Base-by-base conservation (phyloP, 2,329 filamentous ascomycete species). In the Mycogone perniciosa region DNA sequence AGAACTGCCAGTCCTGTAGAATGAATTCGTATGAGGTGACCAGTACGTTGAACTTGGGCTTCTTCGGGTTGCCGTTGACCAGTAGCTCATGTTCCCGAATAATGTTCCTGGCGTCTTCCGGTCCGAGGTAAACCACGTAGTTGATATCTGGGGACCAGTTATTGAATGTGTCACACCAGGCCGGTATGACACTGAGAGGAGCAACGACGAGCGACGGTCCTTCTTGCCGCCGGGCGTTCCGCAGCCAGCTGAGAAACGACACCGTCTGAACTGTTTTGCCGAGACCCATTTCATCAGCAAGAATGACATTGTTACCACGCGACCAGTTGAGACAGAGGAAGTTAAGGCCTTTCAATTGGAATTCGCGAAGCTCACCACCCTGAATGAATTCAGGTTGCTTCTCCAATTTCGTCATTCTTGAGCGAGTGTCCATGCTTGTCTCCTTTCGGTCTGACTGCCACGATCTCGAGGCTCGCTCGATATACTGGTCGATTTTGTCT, bases 221-320 rank as follows among this genome's bases (percentile, higher is more conserved):
- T 68, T 97, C 88, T 66, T 99, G 93, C 45, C 79, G 79, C 58
- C 92, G 84, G 52, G 90, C 84, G 69, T 97, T 92, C 49, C 89
- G 88, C 54, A 99, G 78, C 92, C 93, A 99, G 66, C 92, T 96
- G 68, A 99, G 86, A 67, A 97, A 97, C 0, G 92, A 85, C 30
- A 99, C 91, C 0, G 92, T 96, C 71, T 99, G 93, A 0, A 99
- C 93, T 0, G 93, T 99, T 73, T 99, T 99, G 30, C 93, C 93
- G 10, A 99, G 78, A 61, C 93, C 93, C 93, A 99, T 99, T 71
- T 99, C 93, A 65, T 99, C 93, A 44, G 93, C 93, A 48, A 99
- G 79, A 60, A 99, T 96, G 63, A 97, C 93, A 61, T 97, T 99
- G 67, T 93, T 93, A 50, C 84, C 85, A 62, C 87, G 85, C 48